Conservation (phyloP, 1,284 basidiomycete genomes). For the Ustilago crameri region DNA sequence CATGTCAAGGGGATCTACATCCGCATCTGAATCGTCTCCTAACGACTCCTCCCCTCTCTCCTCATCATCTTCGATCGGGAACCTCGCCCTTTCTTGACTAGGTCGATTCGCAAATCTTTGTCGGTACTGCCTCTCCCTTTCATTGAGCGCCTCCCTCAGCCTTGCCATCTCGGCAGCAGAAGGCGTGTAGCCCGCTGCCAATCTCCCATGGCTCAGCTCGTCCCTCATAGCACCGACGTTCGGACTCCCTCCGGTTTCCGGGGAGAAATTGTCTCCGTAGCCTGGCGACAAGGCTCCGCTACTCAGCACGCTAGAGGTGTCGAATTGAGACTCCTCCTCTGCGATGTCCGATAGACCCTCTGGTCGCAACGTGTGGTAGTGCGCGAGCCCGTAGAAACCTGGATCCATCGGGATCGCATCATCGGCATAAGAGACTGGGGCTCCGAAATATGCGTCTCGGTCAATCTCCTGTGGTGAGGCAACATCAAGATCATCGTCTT, state of each 20-base stretch:
- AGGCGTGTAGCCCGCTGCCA: constrained; percentile 25
- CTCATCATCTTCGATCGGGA: constrained; percentile 33
- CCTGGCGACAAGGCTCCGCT: constrained; percentile 22
- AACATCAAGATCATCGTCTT: constrained; percentile 15
- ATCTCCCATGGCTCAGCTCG: constrained; percentile 12
- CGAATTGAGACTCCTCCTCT: constrained; percentile 52
- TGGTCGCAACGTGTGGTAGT: constrained; percentile 45
- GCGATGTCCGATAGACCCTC: constrained; percentile 60
- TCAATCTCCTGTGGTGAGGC: constrained; percentile 29
- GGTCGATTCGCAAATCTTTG: constrained; percentile 16
- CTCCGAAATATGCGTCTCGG: constrained; percentile 28
- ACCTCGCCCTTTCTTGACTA: constrained; percentile 1
- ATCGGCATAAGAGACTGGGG: constrained; percentile 34
- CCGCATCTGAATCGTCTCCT: constrained; percentile 24
- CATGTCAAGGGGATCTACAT: constrained; percentile 9
- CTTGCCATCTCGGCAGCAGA: constrained; percentile 37
- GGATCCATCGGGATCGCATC: constrained; percentile 48
- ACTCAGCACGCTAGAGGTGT: constrained; percentile 38
- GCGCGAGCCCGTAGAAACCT: constrained; percentile 45
- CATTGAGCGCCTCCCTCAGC: constrained; percentile 40
- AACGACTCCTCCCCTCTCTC: constrained; percentile 3
- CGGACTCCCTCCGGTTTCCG: constrained; percentile 18
- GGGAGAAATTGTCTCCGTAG: constrained; percentile 18
- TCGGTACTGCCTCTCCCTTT: constrained; percentile 41
- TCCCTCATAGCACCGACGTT: constrained; percentile 9